These are phyloP conservation scores for Malania oleifera DNA, from an alignment of 164 flowering plant genomes.

Conservation along the genomic window DNA sequence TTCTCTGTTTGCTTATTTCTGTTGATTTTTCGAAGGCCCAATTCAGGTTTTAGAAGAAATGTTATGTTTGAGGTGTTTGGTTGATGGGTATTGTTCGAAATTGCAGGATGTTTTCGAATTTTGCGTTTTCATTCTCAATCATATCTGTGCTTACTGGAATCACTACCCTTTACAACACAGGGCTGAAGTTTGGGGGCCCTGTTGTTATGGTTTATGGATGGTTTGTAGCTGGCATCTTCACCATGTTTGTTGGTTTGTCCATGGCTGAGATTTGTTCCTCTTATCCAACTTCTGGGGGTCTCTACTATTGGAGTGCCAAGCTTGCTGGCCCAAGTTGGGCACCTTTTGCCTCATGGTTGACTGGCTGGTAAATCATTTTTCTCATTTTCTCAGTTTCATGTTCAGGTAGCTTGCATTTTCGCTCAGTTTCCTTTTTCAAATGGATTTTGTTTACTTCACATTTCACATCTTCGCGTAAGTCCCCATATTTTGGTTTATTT, in stretches of 20 bases:
- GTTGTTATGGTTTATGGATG: constrained; percentile 65
- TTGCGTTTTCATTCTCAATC: constrained; percentile 66
- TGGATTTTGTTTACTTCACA: no score
- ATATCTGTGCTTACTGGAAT: constrained; percentile 85
- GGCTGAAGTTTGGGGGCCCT: constrained; percentile 80
- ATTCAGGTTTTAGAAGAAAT: background rate
- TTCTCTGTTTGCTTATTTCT: background rate
- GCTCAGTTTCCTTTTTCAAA: no score
- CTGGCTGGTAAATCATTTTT: constrained; percentile 70
- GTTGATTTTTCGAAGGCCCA: constrained; percentile 1
- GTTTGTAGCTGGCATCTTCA: constrained; percentile 57
- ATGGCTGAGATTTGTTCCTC: constrained; percentile 97
- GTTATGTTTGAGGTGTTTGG: background rate
- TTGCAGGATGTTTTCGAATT: constrained; percentile 60
- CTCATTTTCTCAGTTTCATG: background rate
- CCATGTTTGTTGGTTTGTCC: constrained; percentile 62
- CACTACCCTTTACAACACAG: constrained; percentile 62
- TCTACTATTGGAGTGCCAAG: constrained; percentile 90
- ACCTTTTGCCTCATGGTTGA: constrained; percentile 96
- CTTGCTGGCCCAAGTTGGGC: constrained; percentile 90
- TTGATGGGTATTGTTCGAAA: constrained; percentile 5
- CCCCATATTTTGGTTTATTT: no score
- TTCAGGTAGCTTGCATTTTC: no score
- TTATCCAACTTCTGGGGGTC: constrained; percentile 89
- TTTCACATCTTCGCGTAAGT: no score